Evolutionary conservation across 2,329 filamentous ascomycete species (phyloP), one percentile per base, ranked within the genome.

Genomic region (Ophiostoma populinum): DNA sequence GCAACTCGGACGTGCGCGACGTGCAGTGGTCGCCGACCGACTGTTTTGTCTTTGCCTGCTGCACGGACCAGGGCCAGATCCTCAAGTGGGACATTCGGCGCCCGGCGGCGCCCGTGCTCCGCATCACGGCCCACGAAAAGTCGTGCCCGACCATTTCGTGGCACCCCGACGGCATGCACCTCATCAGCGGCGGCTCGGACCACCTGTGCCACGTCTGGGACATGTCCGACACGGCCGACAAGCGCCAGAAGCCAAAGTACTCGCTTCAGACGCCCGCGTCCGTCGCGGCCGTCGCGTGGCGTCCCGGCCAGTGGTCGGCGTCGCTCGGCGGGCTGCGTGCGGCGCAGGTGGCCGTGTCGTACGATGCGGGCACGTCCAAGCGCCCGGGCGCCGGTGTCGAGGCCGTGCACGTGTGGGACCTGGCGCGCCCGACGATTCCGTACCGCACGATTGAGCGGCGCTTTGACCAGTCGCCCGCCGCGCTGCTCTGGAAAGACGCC

Each of bases 131-230:
- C 0, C 72, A 77, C 46, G 67, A 73, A 38, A 70, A 66, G 42
- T 58, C 66, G 0, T 71, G 69, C 45, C 59, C 65, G 2, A 62
- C 69, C 0, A 67, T 77, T 28, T 63, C 69, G 3, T 80, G 75
- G 75, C 75, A 80, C 43, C 68, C 70, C 0, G 74, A 79, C 46
- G 75, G 74, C 11, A 61, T 65, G n/a, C 71, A 79, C 45, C 53
- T 78, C 9, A 61, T 74, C 32, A 78, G 70, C 42, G 71, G 65
- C 5, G 72, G 73, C 6, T 57, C 65, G 43, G 75, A 80, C 47
- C 63, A 62, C 40, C 67, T 65, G 35, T 67, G 73, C 25, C 62
- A 74, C 45, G 67, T 78, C 6, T 80, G 75, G 75, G 71, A 79
- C 45, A 52, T 78, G 38, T 67, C 68, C 5, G 59, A 57, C 34